Evolutionary conservation across 495 filamentous ascomycete genomes (phyloP), one percentile per base, ranked within the genome.

Genomic region (Xylaria palmicola): DNA sequence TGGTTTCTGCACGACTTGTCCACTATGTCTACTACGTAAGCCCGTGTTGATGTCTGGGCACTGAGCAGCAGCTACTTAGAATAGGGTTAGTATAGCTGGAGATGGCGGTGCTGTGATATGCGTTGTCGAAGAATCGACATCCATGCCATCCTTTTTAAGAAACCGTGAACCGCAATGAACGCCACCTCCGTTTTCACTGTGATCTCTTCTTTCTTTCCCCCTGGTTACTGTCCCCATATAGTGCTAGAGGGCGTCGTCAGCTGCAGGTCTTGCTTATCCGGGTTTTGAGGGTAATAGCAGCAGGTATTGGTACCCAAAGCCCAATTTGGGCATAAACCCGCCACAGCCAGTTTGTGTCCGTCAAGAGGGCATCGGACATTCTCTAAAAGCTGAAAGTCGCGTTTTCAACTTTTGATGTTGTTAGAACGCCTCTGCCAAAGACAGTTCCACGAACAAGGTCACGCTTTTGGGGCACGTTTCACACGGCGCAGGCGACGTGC

Each of bases 301-400:
- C 22, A 20, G 17, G 47, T 30, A 44, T 60, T 60, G 57, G 34
- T 60, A 60, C 57, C 57, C 57, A 60, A 60, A 60, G 57, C 57
- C 57, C 44, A 40, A 59, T 44, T 60, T 60, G 57, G 57, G 57
- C 57, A 60, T 51, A 51, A 60, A 52, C 36, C 37, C 47, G 29
- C 54, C 41, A 43, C 52, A 44, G 43, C 36, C 51, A 41, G n/a
- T 51, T 17, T 36, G 26, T 6, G 6, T 40, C 24, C 52, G 48
- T 24, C 36, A 12, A 30, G 19, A 44, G 19, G 30, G 34, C 19
- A 30, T 36, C 26, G 20, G 36, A 39, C n/a, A n/a, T 47, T 57
- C 41, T n/a, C 43, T 7, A 13, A 41, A 49, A 48, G 34, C n/a
- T n/a, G n/a, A n/a, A n/a, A 40, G 13, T 36, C 32, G 34, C 45